Evolutionary conservation across 1,284 basidiomycete species (phyloP).

Genomic region (Moesziomyces globuligerus): DNA sequence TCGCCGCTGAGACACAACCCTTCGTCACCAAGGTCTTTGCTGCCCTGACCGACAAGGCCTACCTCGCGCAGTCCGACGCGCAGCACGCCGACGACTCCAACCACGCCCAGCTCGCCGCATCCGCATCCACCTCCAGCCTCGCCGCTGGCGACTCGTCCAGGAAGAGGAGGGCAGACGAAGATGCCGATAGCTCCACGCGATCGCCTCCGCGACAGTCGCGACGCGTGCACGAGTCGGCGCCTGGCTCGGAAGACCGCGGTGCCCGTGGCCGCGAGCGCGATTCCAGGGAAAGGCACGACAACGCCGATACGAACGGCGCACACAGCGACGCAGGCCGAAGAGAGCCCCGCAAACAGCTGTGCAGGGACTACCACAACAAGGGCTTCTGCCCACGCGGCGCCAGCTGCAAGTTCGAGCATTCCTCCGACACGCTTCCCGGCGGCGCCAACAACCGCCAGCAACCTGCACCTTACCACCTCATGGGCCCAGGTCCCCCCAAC

Average conservation of each 20-base stretch:
- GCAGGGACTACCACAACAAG: slow-evolving; percentile 63
- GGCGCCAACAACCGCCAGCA: slow-evolving; percentile 21
- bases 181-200: slow-evolving; percentile 21
- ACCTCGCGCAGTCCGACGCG: slow-evolving; percentile 24
- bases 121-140: slow-evolving; percentile 16
- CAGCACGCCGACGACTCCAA: slow-evolving; percentile 13
- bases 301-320: slow-evolving; percentile 19
- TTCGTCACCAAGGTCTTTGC: slow-evolving; percentile 88
- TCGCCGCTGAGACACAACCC: slow-evolving; percentile 81
- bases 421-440: slow-evolving; percentile 40
- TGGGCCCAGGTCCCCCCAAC: slow-evolving; percentile 32
- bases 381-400: slow-evolving; percentile 87
- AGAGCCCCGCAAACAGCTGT: slow-evolving; percentile 49
- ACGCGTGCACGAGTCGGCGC: slow-evolving; percentile 21
- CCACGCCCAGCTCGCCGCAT: slow-evolving; percentile 5
- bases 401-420: slow-evolving; percentile 89
- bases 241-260: slow-evolving; percentile 14
- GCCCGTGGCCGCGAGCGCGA: slow-evolving; percentile 34
- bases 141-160: slow-evolving; percentile 17
- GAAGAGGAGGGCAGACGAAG: slow-evolving; percentile 53
- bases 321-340: slow-evolving; percentile 18
- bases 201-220: slow-evolving; percentile 46
- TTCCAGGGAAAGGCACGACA: slow-evolving; percentile 26
- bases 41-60: slow-evolving; percentile 69
- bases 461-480: slow-evolving; percentile 27